These are phyloP conservation scores for Epichloe scottii DNA, from an alignment of 2,329 filamentous ascomycete species.

Conservation along the genomic window DNA sequence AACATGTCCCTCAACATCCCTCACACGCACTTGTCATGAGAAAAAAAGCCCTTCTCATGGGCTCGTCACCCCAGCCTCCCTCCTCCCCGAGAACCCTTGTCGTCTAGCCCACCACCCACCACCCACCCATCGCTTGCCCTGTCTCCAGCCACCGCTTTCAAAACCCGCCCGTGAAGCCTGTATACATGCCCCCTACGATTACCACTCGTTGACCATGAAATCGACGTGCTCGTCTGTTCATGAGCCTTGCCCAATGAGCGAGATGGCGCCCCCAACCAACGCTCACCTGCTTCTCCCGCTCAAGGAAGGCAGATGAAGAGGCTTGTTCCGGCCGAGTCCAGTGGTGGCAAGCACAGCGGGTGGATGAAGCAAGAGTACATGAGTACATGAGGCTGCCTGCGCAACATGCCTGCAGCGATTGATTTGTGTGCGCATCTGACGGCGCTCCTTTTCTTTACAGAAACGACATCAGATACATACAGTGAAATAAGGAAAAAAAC, in stretches of 20 bases:
- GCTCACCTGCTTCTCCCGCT: neutral
- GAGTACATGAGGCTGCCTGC: neutral
- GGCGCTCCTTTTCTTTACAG: neutral
- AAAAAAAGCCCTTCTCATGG: neutral
- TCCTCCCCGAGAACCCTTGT: neutral
- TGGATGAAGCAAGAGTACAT: neutral
- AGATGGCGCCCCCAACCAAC: neutral
- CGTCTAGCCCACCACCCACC: neutral
- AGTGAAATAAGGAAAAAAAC: neutral
- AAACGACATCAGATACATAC: too few relatives aligned
- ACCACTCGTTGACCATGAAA: neutral
- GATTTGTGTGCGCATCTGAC: neutral
- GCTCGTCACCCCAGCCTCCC: neutral
- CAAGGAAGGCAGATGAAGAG: neutral
- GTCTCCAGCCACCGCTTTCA: neutral
- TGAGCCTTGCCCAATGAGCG: too few relatives aligned
- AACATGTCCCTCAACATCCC: neutral
- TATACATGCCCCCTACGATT: too few relatives aligned
- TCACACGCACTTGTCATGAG: neutral
- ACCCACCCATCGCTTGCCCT: neutral
- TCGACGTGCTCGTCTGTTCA: neutral
- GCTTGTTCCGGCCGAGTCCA: neutral
- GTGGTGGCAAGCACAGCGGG: neutral
- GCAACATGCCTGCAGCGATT: constrained; percentile 2
- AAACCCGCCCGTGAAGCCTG: neutral